Conservation (phyloP, 1,284 basidiomycete species). For the Ceratobasidium sp. region DNA sequence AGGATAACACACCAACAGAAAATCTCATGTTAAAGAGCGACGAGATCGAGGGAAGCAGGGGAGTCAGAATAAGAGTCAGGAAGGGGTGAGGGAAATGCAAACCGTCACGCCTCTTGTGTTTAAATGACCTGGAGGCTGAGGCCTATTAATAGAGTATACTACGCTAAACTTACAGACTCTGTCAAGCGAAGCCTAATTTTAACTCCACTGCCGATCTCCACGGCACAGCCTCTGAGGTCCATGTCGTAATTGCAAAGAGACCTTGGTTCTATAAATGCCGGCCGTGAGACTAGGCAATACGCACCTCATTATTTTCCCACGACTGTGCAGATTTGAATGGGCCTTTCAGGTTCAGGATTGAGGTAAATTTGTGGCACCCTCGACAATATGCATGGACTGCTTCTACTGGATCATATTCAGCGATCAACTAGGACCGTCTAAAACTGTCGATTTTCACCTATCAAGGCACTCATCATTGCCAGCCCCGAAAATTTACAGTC, state of each 20-base stretch:
- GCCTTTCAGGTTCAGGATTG: no score
- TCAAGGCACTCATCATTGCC: no score
- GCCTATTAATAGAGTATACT: conserved; percentile 8
- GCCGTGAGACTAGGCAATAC: no score
- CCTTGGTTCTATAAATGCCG: no score
- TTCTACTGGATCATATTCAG: no score
- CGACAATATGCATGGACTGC: no score
- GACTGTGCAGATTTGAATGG: no score
- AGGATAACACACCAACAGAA: conserved; percentile 1
- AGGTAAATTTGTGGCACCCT: no score
- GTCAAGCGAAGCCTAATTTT: conserved; percentile 12
- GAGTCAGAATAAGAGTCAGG: background rate
- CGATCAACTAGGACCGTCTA: no score
- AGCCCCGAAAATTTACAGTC: no score
- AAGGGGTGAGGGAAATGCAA: background rate
- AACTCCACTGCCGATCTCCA: background rate
- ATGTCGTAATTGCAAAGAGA: background rate
- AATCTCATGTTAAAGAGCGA: conserved; percentile 19
- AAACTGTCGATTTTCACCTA: no score
- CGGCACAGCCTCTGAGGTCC: background rate
- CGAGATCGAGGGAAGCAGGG: background rate
- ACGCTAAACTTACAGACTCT: background rate
- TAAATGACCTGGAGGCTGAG: background rate
- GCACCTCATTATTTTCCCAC: no score
- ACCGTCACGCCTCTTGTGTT: background rate